These are phyloP conservation scores for Fusarium multiceps DNA, from an alignment of 2,329 filamentous ascomycete genomes.

Conservation along the genomic window DNA sequence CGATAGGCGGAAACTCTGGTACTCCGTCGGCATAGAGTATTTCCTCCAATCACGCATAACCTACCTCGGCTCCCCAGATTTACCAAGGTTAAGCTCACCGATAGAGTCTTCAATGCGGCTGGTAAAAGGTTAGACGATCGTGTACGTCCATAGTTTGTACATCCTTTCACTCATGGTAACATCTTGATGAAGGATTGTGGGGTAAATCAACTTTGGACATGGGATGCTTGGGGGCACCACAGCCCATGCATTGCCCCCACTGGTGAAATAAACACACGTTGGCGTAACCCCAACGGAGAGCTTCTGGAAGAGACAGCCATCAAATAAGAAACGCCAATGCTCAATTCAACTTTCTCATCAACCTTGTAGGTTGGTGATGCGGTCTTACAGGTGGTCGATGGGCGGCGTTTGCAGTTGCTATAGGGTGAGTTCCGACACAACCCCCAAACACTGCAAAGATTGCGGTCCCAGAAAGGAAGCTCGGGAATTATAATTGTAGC, in stretches of 20 bases:
- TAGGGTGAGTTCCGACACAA: background rate
- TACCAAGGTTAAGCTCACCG: background rate
- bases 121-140: background rate
- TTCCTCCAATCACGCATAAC: background rate
- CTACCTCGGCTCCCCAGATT: background rate
- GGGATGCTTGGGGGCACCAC: background rate
- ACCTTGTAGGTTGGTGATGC: too few relatives aligned
- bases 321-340: too few relatives aligned
- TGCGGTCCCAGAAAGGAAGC: background rate
- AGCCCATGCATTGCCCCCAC: background rate
- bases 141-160: background rate
- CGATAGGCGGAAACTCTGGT: background rate
- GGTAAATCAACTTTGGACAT: background rate
- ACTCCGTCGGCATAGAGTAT: rapidly evolving
- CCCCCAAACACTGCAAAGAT: background rate
- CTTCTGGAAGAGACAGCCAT: too few relatives aligned
- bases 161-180: too few relatives aligned
- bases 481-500: background rate
- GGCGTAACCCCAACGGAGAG: too few relatives aligned
- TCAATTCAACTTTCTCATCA: too few relatives aligned
- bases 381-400: too few relatives aligned
- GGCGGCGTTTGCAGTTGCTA: rapidly evolving
- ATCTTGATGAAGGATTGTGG: background rate
- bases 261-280: too few relatives aligned
- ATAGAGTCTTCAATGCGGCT: background rate